Percentiles rank a stretch among this genome's conserved stretches.
Conservation (phyloP, 257 asterid genomes). For the Nicotiana benthamiana region DNA sequence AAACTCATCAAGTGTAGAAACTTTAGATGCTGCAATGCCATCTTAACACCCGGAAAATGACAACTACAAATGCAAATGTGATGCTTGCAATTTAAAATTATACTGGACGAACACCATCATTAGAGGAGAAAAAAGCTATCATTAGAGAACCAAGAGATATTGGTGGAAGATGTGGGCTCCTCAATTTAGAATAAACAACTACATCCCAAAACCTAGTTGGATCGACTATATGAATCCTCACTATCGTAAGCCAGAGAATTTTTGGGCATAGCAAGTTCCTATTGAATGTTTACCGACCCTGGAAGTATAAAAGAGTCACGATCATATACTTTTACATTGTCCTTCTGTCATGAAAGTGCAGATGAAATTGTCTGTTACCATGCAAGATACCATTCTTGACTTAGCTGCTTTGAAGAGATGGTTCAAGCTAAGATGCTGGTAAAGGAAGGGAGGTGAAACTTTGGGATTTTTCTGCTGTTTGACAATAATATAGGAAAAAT, state of each 20-base stretch:
- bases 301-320: not conserved
- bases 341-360: not conserved
- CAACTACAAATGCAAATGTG: not conserved
- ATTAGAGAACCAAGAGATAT: not conserved
- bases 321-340: not conserved
- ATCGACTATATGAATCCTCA: not conserved
- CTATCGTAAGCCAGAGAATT: not conserved
- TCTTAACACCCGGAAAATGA: not conserved
- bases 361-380: not conserved
- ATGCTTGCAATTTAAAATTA: not conserved
- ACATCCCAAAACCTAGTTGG: not conserved
- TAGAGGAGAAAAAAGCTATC: not conserved
- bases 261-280: not conserved
- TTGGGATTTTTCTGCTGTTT: not conserved
- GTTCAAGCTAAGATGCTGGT: not conserved
- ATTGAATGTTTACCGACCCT: not conserved
- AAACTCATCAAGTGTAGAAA: not conserved
- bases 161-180: not conserved
- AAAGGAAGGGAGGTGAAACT: not conserved
- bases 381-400: not conserved
- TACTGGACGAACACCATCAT: not conserved
- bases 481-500: not conserved
- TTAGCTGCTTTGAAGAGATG: not conserved
- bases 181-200: not conserved
- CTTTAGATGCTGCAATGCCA: not conserved